Percentiles rank a stretch among this genome's conserved stretches.
These are phyloP conservation scores for Fagus crenata DNA, from an alignment of 306 rosid species.

Conservation along the genomic window DNA sequence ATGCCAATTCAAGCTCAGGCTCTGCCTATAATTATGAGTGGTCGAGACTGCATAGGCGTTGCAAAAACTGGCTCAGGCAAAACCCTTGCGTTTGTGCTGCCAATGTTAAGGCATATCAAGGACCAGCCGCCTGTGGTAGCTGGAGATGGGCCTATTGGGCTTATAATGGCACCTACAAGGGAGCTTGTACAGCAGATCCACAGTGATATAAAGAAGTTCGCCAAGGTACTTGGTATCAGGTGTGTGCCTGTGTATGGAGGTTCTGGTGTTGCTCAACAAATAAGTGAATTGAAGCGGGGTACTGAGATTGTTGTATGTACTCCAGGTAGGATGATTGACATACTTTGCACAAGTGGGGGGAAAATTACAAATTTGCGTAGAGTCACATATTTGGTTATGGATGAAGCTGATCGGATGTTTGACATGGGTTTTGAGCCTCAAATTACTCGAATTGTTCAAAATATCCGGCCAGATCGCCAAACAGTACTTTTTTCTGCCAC, in stretches of 20 bases:
- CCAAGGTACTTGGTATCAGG: slow-evolving; percentile 72
- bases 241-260: slow-evolving; percentile 98
- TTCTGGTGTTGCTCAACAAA: slow-evolving; percentile 98
- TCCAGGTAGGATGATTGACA: slow-evolving; percentile 97
- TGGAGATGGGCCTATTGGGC: slow-evolving; percentile 97
- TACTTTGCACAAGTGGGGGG: slow-evolving; percentile 91
- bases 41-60: slow-evolving; percentile 91
- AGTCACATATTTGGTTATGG: slow-evolving; percentile 90
- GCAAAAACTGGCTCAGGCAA: slow-evolving; percentile 99
- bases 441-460: slow-evolving; percentile 89
- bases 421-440: slow-evolving; percentile 99
- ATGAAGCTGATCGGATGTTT: slow-evolving; percentile 98
- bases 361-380: slow-evolving; percentile 87
- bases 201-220: slow-evolving; percentile 73
- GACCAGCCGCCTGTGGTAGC: slow-evolving; percentile 90
- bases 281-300: slow-evolving; percentile 94
- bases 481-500: slow-evolving; percentile 94
- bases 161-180: slow-evolving; percentile 94
- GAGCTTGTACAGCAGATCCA: slow-evolving; percentile 97
- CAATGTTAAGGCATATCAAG: slow-evolving; percentile 97
- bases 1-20: slow-evolving; percentile 96
- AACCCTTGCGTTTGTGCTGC: slow-evolving; percentile 92
- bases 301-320: slow-evolving; percentile 97
- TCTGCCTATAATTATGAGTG: slow-evolving; percentile 88
- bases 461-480: slow-evolving; percentile 83